These are phyloP conservation scores for Blastobotrys muscicola DNA, from an alignment of 805 yeast species.

Conservation along the genomic window DNA sequence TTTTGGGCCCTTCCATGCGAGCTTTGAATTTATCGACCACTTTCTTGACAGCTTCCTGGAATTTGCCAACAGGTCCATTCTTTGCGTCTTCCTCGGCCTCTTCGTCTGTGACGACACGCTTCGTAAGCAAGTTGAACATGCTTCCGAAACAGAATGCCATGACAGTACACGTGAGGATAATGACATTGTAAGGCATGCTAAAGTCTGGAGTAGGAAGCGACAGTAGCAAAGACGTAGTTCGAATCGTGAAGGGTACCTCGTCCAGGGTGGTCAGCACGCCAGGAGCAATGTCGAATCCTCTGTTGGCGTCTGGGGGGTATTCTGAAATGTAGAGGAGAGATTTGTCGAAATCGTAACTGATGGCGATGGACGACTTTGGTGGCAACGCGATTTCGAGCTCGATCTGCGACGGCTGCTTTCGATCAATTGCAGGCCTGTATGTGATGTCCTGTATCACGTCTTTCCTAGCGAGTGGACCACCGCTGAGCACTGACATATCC, in stretches of 20 bases:
- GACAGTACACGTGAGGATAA: constrained; percentile 84
- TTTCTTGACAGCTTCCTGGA: neutral
- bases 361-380: constrained; percentile 45
- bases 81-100: constrained; percentile 29
- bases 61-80: constrained; percentile 7
- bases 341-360: constrained; percentile 79
- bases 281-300: constrained; percentile 91
- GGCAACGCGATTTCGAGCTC: constrained; percentile 64
- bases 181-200: constrained; percentile 97
- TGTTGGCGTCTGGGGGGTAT: constrained; percentile 99
- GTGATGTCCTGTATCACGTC: constrained; percentile 41
- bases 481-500: constrained; percentile 15
- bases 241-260: constrained; percentile 17
- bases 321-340: constrained; percentile 76
- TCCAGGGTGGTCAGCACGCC: constrained; percentile 59
- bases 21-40: neutral
- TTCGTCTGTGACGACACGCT: constrained; percentile 65
- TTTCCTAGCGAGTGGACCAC: constrained; percentile 13
- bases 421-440: constrained; percentile 71
- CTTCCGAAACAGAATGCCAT: constrained; percentile 91
- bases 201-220: constrained; percentile 95
- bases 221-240: constrained; percentile 81
- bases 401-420: constrained; percentile 72
- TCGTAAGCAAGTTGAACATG: constrained; percentile 65
- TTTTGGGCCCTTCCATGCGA: constrained; percentile 4